Percentiles rank a stretch among this genome's conserved stretches.
Evolutionary conservation across 2,329 filamentous ascomycete genomes (phyloP).

Genomic region (Waltergamsia citrina): DNA sequence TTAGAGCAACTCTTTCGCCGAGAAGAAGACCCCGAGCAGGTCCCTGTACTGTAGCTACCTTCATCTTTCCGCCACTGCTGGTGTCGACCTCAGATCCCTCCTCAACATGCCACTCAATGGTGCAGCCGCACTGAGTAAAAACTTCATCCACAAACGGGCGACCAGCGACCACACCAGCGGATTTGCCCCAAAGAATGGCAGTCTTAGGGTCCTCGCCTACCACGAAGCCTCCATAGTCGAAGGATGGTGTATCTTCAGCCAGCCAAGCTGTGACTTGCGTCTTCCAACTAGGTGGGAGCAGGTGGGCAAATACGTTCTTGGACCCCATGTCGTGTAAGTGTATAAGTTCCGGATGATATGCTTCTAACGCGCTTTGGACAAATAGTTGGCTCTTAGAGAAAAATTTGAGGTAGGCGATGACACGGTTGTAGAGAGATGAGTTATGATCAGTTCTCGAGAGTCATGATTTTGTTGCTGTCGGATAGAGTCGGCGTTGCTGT

Average conservation of each 20-base stretch:
- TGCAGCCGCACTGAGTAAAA: slow-evolving; percentile 80
- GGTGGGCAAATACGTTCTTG: slow-evolving; percentile 45
- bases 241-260: slow-evolving; percentile 89
- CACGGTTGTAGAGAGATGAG: neutral
- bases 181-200: slow-evolving; percentile 61
- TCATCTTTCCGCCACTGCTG: slow-evolving; percentile 42
- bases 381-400: neutral
- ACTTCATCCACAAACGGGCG: slow-evolving; percentile 94
- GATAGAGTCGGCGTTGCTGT: no score
- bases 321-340: no score
- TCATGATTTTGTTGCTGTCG: no score
- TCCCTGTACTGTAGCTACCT: slow-evolving; percentile 73
- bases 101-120: slow-evolving; percentile 75
- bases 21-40: slow-evolving; percentile 73
- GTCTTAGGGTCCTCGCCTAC: slow-evolving; percentile 62
- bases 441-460: no score
- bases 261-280: slow-evolving; percentile 75
- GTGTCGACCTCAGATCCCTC: slow-evolving; percentile 65
- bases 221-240: slow-evolving; percentile 96
- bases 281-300: slow-evolving; percentile 82
- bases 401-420: neutral
- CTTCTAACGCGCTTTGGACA: no score
- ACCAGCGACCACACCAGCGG: slow-evolving; percentile 75
- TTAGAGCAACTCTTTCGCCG: slow-evolving; percentile 89
- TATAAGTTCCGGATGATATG: no score